Conservation (phyloP, 495 filamentous ascomycete genomes). For the Xylaria palmicola region DNA sequence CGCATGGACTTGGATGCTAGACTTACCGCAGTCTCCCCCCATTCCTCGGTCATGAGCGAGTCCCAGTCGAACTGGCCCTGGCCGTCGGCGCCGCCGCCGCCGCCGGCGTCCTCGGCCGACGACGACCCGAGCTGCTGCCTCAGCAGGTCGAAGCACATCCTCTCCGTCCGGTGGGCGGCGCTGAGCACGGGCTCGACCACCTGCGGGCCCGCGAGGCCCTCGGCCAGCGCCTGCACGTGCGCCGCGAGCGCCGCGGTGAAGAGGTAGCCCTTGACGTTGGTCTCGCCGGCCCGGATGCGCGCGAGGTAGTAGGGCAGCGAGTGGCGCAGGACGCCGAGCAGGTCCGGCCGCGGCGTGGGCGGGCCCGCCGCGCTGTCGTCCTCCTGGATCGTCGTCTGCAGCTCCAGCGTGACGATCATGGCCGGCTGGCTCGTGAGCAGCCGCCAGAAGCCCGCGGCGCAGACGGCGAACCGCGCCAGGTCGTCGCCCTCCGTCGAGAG, state of each 20-base stretch:
- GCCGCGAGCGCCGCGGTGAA: constrained; percentile 40
- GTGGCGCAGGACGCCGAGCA: constrained; percentile 48
- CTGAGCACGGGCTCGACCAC: constrained; percentile 30
- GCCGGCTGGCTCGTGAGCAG: constrained; percentile 38
- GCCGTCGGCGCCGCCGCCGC: not conserved
- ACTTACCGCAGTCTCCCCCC: constrained; percentile 4
- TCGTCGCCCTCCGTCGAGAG: constrained; percentile 26
- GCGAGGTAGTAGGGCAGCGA: constrained; percentile 42
- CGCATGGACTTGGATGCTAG: too few relatives aligned
- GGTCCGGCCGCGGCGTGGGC: constrained; percentile 43
- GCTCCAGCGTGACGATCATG: constrained; percentile 47
- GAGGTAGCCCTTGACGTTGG: constrained; percentile 57
- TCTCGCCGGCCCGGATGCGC: constrained; percentile 51
- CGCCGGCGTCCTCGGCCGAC: not conserved
- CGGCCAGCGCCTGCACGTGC: constrained; percentile 45
- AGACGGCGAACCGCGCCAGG: constrained; percentile 36
- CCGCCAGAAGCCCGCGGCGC: constrained; percentile 44
- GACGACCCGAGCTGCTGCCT: constrained; percentile 12
- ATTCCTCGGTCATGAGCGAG: not conserved
- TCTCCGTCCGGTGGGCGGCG: constrained; percentile 34
- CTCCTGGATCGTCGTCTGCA: constrained; percentile 39
- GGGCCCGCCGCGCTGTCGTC: constrained; percentile 50
- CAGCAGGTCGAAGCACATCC: constrained; percentile 25
- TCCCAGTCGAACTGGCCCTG: constrained; percentile 13
- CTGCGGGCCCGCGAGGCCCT: constrained; percentile 34